Base-by-base conservation (phyloP, 225 moss, liverwort and hornwort species). In the Polytrichum commune region DNA sequence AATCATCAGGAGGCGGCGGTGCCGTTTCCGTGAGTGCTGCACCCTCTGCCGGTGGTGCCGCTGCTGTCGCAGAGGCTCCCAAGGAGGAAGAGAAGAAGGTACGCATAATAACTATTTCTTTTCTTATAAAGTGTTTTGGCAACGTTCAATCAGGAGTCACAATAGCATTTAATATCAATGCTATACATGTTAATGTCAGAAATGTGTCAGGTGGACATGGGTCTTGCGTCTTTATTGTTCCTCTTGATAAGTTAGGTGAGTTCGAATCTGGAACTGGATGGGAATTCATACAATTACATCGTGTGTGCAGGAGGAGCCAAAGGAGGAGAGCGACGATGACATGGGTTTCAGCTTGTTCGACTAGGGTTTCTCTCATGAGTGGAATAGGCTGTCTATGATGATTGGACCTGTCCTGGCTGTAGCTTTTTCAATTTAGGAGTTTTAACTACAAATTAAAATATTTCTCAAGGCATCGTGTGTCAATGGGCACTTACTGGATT, bases 331-430 rank as follows among this genome's bases (percentile, higher is more conserved):
- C 64, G 91, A 91, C 60, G 89, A 91, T 20, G 89, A 86, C 10
- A 89, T 89, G 91, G 91, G 91, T 25, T 89, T 91, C 86, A 79
- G 82, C 77, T 77, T 91, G 78, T 91, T 91, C 73, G 89, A 91
- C 69, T 91, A 86, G 84, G 72, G 60, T 69, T 79, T 33, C 72
- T 76, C 26, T 54, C 62, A 23, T 26, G 28, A 56, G 55, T 68
- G 67, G 9, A 29, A 19, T 38, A 60, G 28, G 58, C 58, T 60
- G 46, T 4, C 4, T 7, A 24, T 60, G 13, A 46, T 46, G 46
- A 46, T 13, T 46, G 46, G 46, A 46, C 46, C 46, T 46, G 46
- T 46, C 13, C 46, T 46, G 3, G 0, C 46, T 13, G 46, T 46
- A 46, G 13, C 46, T 13, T 46, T 32, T 46, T 46, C 46, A 46